Conservation (phyloP, 2,329 filamentous ascomycete species). For the Drechslera avenae region DNA sequence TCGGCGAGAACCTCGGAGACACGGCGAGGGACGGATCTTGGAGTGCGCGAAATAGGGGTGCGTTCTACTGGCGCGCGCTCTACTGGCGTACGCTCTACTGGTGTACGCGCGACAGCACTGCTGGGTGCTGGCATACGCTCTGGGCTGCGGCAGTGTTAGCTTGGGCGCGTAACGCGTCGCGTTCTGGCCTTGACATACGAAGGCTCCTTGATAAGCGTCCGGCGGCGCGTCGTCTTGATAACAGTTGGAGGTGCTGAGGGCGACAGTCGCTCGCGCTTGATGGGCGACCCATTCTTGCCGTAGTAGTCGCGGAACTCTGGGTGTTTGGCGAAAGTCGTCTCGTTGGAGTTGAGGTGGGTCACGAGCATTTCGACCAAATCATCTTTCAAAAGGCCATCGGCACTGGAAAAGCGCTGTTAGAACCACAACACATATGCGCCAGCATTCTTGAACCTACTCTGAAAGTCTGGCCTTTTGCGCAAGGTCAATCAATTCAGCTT, state of each 20-base stretch:
- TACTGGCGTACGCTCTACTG: constrained; percentile 33
- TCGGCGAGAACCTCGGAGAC: constrained; percentile 63
- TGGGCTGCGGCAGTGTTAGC: constrained; percentile 42
- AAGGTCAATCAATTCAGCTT: constrained; percentile 76
- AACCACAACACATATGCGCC: neutral
- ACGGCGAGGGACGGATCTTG: constrained; percentile 50
- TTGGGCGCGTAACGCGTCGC: constrained; percentile 35
- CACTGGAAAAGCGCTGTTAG: constrained; percentile 55
- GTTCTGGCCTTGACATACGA: constrained; percentile 32
- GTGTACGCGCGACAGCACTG: constrained; percentile 38
- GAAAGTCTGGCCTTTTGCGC: constrained; percentile 72
- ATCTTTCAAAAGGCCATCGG: constrained; percentile 73
- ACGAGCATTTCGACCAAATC: constrained; percentile 67
- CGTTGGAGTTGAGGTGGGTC: constrained; percentile 61
- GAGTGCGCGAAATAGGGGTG: constrained; percentile 26
- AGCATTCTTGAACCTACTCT: constrained; percentile 59
- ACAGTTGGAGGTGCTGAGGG: constrained; percentile 43
- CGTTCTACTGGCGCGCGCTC: constrained; percentile 44
- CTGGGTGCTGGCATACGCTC: constrained; percentile 52
- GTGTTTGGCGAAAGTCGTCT: constrained; percentile 66
- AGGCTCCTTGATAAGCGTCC: constrained; percentile 41
- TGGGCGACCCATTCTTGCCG: constrained; percentile 63
- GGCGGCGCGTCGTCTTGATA: constrained; percentile 41
- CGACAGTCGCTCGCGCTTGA: constrained; percentile 53
- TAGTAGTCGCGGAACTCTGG: constrained; percentile 76